A percentile compares a stretch with the other conserved stretches of the same genome.
Conservation (phyloP, 2,329 filamentous ascomycete species). For the Cadophora luteo-olivacea region DNA sequence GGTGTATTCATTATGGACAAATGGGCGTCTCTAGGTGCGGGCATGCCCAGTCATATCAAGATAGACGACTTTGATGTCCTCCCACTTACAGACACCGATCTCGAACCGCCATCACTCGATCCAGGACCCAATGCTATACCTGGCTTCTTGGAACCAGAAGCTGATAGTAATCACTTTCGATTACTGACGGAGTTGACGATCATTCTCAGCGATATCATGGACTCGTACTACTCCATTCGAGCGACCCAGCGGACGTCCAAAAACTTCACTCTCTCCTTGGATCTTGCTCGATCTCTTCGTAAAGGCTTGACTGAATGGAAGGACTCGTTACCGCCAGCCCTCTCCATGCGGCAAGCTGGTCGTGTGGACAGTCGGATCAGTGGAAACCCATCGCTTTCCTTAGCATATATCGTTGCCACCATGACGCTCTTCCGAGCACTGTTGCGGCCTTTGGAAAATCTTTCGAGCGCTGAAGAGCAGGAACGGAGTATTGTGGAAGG, state of each 20-base stretch:
- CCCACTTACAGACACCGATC: constrained; percentile 37
- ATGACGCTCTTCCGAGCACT: constrained; percentile 47
- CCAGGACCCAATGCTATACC: constrained; percentile 30
- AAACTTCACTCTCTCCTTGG: constrained; percentile 43
- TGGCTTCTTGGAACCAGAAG: constrained; percentile 36
- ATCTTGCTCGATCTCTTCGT: constrained; percentile 41
- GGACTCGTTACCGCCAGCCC: constrained; percentile 41
- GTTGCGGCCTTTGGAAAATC: constrained; percentile 43
- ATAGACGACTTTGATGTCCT: constrained; percentile 44
- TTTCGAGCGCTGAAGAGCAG: constrained; percentile 37
- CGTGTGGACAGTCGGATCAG: constrained; percentile 38
- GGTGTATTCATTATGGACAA: constrained; percentile 46
- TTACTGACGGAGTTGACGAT: constrained; percentile 43
- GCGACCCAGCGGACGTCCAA: constrained; percentile 42
- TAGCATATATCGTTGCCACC: constrained; percentile 46
- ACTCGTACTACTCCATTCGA: constrained; percentile 43
- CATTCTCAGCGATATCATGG: constrained; percentile 45
- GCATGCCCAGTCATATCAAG: constrained; percentile 45
- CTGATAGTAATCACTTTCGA: constrained; percentile 40
- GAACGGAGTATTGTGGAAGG: constrained; percentile 36
- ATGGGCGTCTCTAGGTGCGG: constrained; percentile 45
- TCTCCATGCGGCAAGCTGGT: constrained; percentile 36
- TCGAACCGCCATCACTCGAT: constrained; percentile 35
- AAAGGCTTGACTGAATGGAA: constrained; percentile 44
- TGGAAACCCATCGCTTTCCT: constrained; percentile 43